phyloP scores from a whole-genome alignment of 306 rosid genomes.

The Gleditsia sinensis region DNA sequence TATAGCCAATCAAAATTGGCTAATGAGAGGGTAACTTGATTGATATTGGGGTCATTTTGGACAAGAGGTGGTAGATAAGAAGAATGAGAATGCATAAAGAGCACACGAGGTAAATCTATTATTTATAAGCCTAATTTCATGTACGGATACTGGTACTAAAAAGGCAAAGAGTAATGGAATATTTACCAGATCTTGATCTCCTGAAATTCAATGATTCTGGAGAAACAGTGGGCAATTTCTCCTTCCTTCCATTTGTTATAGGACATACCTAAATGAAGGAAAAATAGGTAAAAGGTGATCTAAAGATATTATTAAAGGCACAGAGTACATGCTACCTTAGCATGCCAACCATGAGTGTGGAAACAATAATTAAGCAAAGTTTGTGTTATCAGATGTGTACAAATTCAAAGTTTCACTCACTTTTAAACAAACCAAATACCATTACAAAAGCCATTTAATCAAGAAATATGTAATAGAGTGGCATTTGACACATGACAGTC shows the following conservation, averaged over 20 bases:
- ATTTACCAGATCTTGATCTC: slow-evolving; percentile 74
- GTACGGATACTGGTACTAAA: neutral
- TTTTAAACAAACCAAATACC: neutral
- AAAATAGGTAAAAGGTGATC: too few relatives aligned
- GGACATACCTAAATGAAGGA: too few relatives aligned
- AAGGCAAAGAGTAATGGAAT: neutral
- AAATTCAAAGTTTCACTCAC: too few relatives aligned
- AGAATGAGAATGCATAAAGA: slow-evolving; percentile 1
- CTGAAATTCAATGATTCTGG: slow-evolving; percentile 45
- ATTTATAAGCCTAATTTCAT: slow-evolving; percentile 2
- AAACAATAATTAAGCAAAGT: too few relatives aligned
- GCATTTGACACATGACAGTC: neutral
- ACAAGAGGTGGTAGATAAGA: slow-evolving; percentile 4
- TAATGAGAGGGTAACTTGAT: too few relatives aligned
- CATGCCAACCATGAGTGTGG: too few relatives aligned
- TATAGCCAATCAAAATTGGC: neutral
- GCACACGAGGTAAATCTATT: neutral
- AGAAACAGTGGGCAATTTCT: slow-evolving; percentile 32
- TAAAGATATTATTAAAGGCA: too few relatives aligned
- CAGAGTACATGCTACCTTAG: too few relatives aligned
- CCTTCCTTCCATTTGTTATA: slow-evolving; percentile 1
- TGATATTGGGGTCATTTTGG: too few relatives aligned
- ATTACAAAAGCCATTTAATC: neutral
- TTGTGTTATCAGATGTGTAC: too few relatives aligned
- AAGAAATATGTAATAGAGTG: neutral